Base-by-base conservation (phyloP, 2,329 filamentous ascomycete species). In the Clonostachys chloroleuca region DNA sequence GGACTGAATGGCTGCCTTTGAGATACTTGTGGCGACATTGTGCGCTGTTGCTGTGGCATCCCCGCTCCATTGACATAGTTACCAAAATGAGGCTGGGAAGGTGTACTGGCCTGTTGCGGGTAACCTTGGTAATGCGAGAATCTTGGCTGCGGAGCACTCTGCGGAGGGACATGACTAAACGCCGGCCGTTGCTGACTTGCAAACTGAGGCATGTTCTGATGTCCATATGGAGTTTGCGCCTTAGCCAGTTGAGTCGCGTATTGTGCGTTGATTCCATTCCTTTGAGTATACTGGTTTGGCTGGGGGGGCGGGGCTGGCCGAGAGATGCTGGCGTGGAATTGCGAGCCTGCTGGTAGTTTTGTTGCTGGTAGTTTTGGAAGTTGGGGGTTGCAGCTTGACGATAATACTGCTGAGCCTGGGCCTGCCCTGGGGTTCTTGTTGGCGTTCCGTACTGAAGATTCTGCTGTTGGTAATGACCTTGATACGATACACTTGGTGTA, bases 161-260 rank as follows among this genome's bases (percentile, higher is more conserved):
- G 63, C 20, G 60, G 55, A 50, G 65, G 64, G 52, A 67, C 72
- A 54, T 67, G 67, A 4, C 57, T 56, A 40, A 69, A 70, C 47
- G 72, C 72, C 24, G 70, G 66, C 46, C 75, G 69, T 50, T 65
- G 70, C 51, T 75, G 77, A 18, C 35, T 69, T 34, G 68, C 67
- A 50, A 72, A 79, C 42, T 76, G 68, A 10, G 67, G 66, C 61
- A 77, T 71, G 50, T 66, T 72, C 50, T 75, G 69, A 48, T 80
- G 77, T 12, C 73, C 71, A 48, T 77, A 81, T 0, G 73, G 70
- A 8, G 72, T 71, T 48, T 77, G 73, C 12, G 72, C 65, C 56
- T 82, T 81, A 43, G 69, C 71, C 45, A 78, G 64, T 53, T 75
- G 75, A 8, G 74, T 72, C 5, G 72, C 68, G 52, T 74, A 80